A percentile compares a stretch with the other conserved stretches of the same genome.
These are phyloP conservation scores for Jatropha curcas DNA, from an alignment of 345 rosid genomes.

Conservation along the genomic window DNA sequence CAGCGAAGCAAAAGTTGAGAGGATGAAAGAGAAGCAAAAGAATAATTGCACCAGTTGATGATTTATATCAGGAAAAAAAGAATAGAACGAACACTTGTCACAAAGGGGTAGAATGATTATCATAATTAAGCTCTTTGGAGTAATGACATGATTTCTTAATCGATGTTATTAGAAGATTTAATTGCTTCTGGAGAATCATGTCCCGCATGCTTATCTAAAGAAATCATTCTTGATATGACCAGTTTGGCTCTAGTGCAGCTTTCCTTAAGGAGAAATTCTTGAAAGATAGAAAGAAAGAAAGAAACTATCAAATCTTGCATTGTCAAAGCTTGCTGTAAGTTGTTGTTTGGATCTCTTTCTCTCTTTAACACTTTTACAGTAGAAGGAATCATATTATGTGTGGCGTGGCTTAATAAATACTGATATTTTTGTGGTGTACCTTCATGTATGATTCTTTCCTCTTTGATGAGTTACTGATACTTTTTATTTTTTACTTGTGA, in stretches of 20 bases:
- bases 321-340: background rate
- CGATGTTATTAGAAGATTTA: slow-evolving; percentile 12
- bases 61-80: no score
- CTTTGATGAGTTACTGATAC: background rate
- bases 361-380: background rate
- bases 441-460: background rate
- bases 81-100: slow-evolving; percentile 14
- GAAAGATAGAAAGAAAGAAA: no score
- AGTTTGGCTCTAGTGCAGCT: background rate
- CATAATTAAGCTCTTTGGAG: background rate
- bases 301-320: slow-evolving; percentile 11
- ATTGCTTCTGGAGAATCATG: no score
- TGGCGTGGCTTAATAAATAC: no score
- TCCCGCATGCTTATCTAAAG: slow-evolving; percentile 25
- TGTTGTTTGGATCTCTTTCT: background rate
- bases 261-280: background rate
- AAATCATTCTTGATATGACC: background rate
- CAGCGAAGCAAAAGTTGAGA: background rate
- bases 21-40: background rate
- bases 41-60: slow-evolving; percentile 9
- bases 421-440: no score
- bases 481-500: background rate
- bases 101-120: slow-evolving; percentile 4
- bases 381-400: background rate
- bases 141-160: background rate